Evolutionary conservation across 2,329 filamentous ascomycete species (phyloP), one percentile per base, ranked within the genome.

Genomic region (Fusarium poae): DNA sequence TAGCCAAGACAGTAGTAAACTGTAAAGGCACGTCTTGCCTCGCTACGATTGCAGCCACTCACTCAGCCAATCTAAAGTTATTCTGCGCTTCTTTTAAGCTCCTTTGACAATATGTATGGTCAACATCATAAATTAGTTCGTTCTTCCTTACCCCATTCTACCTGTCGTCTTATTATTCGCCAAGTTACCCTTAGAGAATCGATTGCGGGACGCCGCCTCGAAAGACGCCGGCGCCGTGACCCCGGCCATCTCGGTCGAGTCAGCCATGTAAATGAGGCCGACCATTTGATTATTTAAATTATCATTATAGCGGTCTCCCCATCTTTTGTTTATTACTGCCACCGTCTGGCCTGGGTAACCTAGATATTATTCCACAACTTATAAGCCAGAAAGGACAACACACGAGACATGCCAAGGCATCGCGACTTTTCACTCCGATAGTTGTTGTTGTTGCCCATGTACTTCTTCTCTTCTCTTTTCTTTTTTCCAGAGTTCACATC

Each of bases 301-400:
- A 21, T 50, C 13, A 50, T 37, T 54, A 40, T 34, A 43, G 34
- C 8, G 48, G 42, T 52, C 20, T 49, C 30, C 54, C 65, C 65
- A 66, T 69, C 51, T 66, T 68, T 68, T 62, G 66, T 68, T 69
- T 68, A 44, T 43, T 51, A 40, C 34, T 43, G 15, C 44, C n/a
- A n/a, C 18, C 18, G 18, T 6, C 11, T 21, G n/a, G n/a, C n/a
- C 43, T 45, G n/a, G 21, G 34, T 48, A 57, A 35, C 61, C 65
- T 25, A 57, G 65, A 46, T 49, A 49, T 66, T 68, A 68, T 57
- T 62, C 46, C 55, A 45, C 43, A 50, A 51, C 57, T 45, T 67
- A 67, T 67, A 62, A 51, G n/a, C 56, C 40, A 66, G 29, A 56
- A n/a, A 40, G 50, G 57, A 32, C 34, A 43, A 46, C 39, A 37